Evolutionary conservation across 345 rosid species (phyloP).

Genomic region (Erysimum cheiranthoides): DNA sequence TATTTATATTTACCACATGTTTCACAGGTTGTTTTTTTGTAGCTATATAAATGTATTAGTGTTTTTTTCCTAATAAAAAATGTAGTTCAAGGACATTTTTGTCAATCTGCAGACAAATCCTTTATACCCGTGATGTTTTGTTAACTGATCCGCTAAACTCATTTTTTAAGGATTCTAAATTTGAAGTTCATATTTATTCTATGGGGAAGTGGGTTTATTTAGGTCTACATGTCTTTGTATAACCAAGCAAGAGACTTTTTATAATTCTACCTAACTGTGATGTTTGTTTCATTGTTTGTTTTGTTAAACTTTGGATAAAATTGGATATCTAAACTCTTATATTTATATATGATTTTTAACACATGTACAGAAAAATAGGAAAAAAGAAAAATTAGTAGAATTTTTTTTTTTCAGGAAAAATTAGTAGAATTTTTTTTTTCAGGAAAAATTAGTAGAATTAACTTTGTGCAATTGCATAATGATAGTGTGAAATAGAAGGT

Average conservation of each 20-base stretch:
- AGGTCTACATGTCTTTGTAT: background rate
- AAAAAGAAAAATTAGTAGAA: too few species aligned
- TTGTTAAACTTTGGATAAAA: background rate
- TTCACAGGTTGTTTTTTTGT: too few species aligned
- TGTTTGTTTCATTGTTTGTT: too few species aligned
- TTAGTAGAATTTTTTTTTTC: too few species aligned
- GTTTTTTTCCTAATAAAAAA: background rate
- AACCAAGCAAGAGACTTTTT: background rate
- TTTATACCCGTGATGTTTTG: background rate
- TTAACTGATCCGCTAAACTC: background rate
- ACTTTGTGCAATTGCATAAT: background rate
- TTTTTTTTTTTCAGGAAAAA: too few species aligned
- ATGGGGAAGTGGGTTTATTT: background rate
- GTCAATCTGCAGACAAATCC: background rate
- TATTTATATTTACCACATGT: background rate
- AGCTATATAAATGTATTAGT: too few species aligned
- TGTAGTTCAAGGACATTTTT: background rate
- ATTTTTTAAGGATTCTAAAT: background rate
- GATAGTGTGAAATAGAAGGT: background rate
- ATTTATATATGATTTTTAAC: background rate
- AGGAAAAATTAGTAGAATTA: constrained; percentile 1
- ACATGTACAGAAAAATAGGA: too few species aligned
- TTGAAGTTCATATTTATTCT: background rate
- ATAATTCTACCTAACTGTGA: background rate
- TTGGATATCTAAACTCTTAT: background rate